These are phyloP conservation scores for Cenchrus fungigraminus DNA, from an alignment of 176 grass and related monocot species.

Conservation along the genomic window DNA sequence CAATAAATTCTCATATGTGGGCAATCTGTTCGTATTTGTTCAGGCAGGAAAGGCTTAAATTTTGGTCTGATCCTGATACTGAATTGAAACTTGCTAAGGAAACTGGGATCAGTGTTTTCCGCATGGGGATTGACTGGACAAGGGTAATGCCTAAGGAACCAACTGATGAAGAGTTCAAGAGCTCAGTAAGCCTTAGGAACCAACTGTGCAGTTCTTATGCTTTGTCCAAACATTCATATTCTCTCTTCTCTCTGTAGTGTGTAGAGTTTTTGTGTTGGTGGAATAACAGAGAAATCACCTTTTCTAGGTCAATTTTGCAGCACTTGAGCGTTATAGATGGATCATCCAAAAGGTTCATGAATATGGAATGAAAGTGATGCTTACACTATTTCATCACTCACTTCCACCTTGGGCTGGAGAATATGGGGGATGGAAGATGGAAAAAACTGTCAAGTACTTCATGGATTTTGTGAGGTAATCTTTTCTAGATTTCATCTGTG, in stretches of 20 bases:
- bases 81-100: slow-evolving; percentile 95
- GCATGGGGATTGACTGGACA: slow-evolving; percentile 95
- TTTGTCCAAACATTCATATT: slow-evolving; percentile 26
- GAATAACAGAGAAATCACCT: slow-evolving; percentile 9
- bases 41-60: slow-evolving; percentile 89
- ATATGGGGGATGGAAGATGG: slow-evolving; percentile 92
- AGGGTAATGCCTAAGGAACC: slow-evolving; percentile 85
- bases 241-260: slow-evolving; percentile 22
- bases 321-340: slow-evolving; percentile 89
- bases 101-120: slow-evolving; percentile 74
- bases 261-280: slow-evolving; percentile 16
- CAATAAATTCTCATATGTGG: slow-evolving; percentile 28
- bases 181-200: slow-evolving; percentile 58
- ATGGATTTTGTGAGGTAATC: slow-evolving; percentile 84
- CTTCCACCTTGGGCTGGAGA: slow-evolving; percentile 97
- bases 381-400: slow-evolving; percentile 91
- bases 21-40: slow-evolving; percentile 26
- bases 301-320: slow-evolving; percentile 92
- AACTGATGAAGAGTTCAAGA: slow-evolving; percentile 57
- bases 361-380: slow-evolving; percentile 98
- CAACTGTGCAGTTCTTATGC: neutral
- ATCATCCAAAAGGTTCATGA: slow-evolving; percentile 77
- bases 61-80: slow-evolving; percentile 96
- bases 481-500: slow-evolving; percentile 11
- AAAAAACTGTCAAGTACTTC: slow-evolving; percentile 90